Conservation (phyloP, 2,329 filamentous ascomycete genomes). For the Trichoderma sp. region DNA sequence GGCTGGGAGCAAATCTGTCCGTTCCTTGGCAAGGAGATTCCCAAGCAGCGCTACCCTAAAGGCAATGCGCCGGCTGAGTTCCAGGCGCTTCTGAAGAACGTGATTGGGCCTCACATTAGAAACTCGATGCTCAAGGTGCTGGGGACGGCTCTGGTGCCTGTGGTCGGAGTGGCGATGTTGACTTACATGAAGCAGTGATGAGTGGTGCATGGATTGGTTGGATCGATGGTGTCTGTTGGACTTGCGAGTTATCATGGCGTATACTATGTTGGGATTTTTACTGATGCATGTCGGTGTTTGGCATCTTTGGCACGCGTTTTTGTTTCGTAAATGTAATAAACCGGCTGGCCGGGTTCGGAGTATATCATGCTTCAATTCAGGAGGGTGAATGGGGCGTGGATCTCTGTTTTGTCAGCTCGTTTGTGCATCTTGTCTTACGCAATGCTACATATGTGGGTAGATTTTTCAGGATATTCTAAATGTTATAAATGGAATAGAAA, state of each 20-base stretch:
- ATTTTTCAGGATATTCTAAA: background rate
- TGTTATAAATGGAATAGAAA: background rate
- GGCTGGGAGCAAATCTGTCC: conserved; percentile 38
- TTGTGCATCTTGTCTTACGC: background rate
- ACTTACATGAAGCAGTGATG: background rate
- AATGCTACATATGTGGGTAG: background rate
- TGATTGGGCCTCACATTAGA: background rate
- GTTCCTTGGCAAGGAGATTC: conserved; percentile 31
- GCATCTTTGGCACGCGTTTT: background rate
- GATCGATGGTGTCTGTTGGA: background rate
- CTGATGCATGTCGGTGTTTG: background rate
- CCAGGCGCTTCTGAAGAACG: background rate
- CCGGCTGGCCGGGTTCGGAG: background rate
- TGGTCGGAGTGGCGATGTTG: background rate
- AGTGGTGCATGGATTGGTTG: background rate
- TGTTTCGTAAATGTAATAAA: background rate
- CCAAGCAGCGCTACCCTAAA: conserved; percentile 21
- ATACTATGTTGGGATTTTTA: background rate
- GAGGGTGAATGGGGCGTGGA: background rate
- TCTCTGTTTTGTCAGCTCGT: background rate
- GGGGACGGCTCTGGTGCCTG: background rate
- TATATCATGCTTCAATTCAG: background rate
- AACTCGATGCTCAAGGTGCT: background rate
- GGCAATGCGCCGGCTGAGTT: conserved; percentile 13
- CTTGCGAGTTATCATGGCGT: background rate